phyloP scores from a whole-genome alignment of 129 eudicot genomes.

The Pseudognaphalium luteoalbum region DNA sequence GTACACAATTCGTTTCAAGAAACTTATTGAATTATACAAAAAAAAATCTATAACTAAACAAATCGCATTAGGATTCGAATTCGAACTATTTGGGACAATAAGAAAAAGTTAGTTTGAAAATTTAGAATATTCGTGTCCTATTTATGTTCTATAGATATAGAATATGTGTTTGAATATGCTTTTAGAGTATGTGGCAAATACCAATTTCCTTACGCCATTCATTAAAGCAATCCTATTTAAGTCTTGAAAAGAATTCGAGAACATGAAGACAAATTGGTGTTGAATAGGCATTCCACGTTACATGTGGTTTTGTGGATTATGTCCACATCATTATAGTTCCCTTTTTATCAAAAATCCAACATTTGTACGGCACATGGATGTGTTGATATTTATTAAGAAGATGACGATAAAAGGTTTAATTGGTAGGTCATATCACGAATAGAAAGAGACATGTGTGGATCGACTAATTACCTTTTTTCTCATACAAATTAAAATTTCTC shows the following conservation, averaged over 20 bases:
- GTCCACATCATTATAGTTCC: conserved; percentile 8
- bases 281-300: conserved; percentile 25
- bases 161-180: conserved; percentile 23
- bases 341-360: neutral
- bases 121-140: conserved; percentile 24
- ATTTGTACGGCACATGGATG: conserved; percentile 1
- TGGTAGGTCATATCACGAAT: conserved; percentile 22
- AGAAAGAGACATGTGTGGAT: neutral
- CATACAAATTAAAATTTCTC: neutral
- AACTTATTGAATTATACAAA: too few species aligned
- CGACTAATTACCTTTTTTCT: neutral
- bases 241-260: neutral
- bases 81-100: neutral
- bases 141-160: conserved; percentile 11
- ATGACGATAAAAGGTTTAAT: neutral
- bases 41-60: too few species aligned
- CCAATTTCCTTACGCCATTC: conserved; percentile 31
- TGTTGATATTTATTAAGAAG: neutral
- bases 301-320: conserved; percentile 4
- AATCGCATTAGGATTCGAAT: neutral
- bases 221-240: conserved; percentile 10
- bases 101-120: neutral
- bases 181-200: conserved; percentile 12
- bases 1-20: too few species aligned
- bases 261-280: conserved; percentile 24